These are phyloP conservation scores for Curvularia verruculosa DNA, from an alignment of 2,329 filamentous ascomycete genomes.

Conservation along the genomic window DNA sequence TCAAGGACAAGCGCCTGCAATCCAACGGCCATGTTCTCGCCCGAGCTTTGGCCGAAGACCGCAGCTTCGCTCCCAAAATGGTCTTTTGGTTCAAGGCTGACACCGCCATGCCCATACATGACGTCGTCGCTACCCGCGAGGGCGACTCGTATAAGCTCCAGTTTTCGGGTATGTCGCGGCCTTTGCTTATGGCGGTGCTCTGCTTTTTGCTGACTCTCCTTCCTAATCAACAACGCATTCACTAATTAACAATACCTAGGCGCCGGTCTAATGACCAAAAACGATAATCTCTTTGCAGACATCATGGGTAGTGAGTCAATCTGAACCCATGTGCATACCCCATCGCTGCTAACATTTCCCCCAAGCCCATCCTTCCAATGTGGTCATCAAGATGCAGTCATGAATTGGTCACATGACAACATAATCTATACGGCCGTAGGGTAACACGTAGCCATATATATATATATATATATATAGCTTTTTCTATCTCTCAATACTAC, in stretches of 20 bases:
- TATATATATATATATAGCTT: not conserved
- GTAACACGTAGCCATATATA: not conserved
- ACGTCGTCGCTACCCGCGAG: conserved; percentile 25
- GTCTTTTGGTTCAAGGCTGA: conserved; percentile 33
- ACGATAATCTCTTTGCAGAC: conserved; percentile 20
- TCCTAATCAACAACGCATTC: too few species aligned
- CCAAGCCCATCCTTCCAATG: conserved; percentile 1
- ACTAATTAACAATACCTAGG: conserved; percentile 9
- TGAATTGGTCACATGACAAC: not conserved
- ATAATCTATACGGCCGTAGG: not conserved
- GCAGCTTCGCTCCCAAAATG: conserved; percentile 28
- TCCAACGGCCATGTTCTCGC: conserved; percentile 28
- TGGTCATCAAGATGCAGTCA: conserved; percentile 15
- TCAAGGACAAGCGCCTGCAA: conserved; percentile 25
- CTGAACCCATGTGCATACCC: not conserved
- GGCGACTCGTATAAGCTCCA: conserved; percentile 22
- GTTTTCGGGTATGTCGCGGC: conserved; percentile 24
- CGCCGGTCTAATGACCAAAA: conserved; percentile 16
- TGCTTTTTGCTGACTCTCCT: not conserved
- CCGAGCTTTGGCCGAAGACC: conserved; percentile 23
- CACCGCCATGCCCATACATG: conserved; percentile 14
- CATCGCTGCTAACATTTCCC: not conserved
- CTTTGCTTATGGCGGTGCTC: not conserved
- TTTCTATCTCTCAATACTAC: not conserved
- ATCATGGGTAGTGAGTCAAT: conserved; percentile 18